Conservation (phyloP, 2,329 filamentous ascomycete genomes). For the Pyrenophora tritici-repentis region DNA sequence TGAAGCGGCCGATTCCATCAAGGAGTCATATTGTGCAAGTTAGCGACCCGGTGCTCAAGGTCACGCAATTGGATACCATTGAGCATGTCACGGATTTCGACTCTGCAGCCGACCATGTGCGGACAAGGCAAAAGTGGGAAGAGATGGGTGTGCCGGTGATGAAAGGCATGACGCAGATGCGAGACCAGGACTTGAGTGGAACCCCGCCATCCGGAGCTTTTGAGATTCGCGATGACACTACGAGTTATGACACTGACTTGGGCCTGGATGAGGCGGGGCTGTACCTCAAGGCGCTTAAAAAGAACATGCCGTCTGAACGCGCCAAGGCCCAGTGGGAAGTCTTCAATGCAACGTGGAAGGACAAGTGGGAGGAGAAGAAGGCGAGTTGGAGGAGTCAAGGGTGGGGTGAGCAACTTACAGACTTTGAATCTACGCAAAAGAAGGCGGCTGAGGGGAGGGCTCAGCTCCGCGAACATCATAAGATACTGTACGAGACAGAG, state of each 20-base stretch:
- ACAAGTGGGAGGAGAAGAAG: constrained; percentile 14
- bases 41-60: constrained; percentile 71
- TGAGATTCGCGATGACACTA: constrained; percentile 40
- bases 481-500: not conserved
- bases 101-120: constrained; percentile 78
- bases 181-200: constrained; percentile 19
- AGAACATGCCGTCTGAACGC: constrained; percentile 20
- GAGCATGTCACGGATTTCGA: constrained; percentile 90
- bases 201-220: constrained; percentile 33
- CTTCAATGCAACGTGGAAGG: constrained; percentile 9
- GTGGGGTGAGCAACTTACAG: constrained; percentile 1
- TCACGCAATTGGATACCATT: constrained; percentile 79
- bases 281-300: constrained; percentile 31
- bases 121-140: constrained; percentile 83
- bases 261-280: constrained; percentile 36
- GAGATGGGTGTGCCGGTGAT: constrained; percentile 77
- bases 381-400: constrained; percentile 3
- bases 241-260: constrained; percentile 32
- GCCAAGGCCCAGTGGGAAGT: constrained; percentile 1
- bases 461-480: not conserved
- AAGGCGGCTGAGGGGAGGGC: not conserved
- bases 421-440: constrained; percentile 1
- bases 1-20: constrained; percentile 82
- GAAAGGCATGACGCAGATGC: constrained; percentile 30
- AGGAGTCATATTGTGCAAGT: constrained; percentile 70